These are phyloP conservation scores for Beauveria sp. DNA, from an alignment of 2,329 filamentous ascomycete species.

Conservation along the genomic window DNA sequence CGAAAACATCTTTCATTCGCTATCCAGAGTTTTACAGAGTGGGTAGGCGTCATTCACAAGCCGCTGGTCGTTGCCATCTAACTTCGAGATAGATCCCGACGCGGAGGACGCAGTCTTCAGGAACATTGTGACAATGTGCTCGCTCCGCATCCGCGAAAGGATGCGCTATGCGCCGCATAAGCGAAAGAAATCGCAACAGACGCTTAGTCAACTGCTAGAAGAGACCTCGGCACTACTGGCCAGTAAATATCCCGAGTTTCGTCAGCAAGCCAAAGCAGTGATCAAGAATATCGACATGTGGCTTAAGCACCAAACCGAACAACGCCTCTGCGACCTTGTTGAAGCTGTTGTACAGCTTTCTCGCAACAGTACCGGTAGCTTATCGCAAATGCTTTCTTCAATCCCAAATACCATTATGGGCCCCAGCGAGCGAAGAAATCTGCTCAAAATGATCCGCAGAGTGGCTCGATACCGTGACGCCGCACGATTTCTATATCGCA, in stretches of 20 bases:
- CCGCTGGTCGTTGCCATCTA: background rate
- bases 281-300: conserved; percentile 20
- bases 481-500: conserved; percentile 24
- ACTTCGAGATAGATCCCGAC: background rate
- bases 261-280: conserved; percentile 16
- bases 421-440: background rate
- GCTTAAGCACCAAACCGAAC: conserved; percentile 18
- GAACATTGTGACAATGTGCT: no score
- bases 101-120: conserved; percentile 17
- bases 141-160: no score
- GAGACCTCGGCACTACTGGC: no score
- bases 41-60: background rate
- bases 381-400: background rate
- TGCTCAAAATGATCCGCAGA: conserved; percentile 27
- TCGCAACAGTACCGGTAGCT: conserved; percentile 7
- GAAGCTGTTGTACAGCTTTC: conserved; percentile 22
- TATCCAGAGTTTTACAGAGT: background rate
- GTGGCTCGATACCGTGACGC: conserved; percentile 30
- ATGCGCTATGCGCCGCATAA: no score
- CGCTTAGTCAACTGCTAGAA: no score
- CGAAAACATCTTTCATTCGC: no score
- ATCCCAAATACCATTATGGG: conserved; percentile 19
- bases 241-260: conserved; percentile 11
- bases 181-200: no score
- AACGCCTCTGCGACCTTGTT: conserved; percentile 21